Conservation (phyloP, 2,329 filamentous ascomycete genomes). For the Colletotrichum acutatum region DNA sequence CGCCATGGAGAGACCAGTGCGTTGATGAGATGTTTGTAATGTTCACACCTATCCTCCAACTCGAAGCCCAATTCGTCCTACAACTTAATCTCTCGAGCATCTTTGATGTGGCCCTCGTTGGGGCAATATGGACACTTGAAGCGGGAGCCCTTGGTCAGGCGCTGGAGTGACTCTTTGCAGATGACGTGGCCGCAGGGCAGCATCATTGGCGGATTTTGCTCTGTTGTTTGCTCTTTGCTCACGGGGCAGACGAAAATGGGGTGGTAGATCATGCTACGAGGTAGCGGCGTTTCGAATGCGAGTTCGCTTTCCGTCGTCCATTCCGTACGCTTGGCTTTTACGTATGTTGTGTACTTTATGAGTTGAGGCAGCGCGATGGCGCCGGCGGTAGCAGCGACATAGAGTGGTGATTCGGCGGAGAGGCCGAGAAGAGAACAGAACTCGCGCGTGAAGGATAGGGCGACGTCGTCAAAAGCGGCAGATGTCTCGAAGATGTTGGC, state of each 20-base stretch:
- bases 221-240: conserved; percentile 94
- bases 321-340: conserved; percentile 89
- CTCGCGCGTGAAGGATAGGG: conserved; percentile 89
- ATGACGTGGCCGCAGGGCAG: conserved; percentile 96
- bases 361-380: conserved; percentile 90
- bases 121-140: conserved; percentile 99
- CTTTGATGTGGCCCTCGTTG: conserved; percentile 79
- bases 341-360: conserved; percentile 87
- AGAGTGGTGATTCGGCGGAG: conserved; percentile 91
- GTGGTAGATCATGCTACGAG: conserved; percentile 79
- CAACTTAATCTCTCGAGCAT: conserved; percentile 79
- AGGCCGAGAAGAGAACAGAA: conserved; percentile 93
- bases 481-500: conserved; percentile 79
- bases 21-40: not conserved
- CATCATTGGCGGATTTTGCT: conserved; percentile 95
- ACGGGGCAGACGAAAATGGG: conserved; percentile 98
- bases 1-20: not conserved
- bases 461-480: conserved; percentile 83
- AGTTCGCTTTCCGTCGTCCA: conserved; percentile 95
- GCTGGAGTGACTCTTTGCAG: conserved; percentile 83
- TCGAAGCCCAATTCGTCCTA: conserved; percentile 45
- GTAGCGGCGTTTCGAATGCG: conserved; percentile 77
- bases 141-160: conserved; percentile 79
- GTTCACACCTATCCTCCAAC: not conserved
- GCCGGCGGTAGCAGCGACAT: conserved; percentile 91